Conservation (phyloP, 768 basidiomycete species). For the Stropharia rugosoannulata region DNA sequence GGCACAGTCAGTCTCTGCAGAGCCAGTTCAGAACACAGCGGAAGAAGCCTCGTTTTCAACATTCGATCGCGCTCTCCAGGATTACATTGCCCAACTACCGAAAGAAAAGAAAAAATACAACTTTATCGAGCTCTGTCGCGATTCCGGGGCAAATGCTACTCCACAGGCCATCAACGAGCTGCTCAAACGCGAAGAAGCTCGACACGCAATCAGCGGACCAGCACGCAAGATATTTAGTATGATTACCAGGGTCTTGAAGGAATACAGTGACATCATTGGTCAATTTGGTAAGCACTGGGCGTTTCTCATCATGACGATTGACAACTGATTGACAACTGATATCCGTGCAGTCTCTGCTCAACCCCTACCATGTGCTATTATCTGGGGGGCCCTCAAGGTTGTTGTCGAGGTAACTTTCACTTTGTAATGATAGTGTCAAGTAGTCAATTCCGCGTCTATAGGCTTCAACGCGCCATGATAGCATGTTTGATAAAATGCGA, state of each 20-base stretch:
- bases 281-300: not conserved
- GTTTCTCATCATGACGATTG: not conserved
- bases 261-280: not conserved
- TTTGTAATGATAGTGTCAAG: not conserved
- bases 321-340: too few species aligned
- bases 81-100: not conserved
- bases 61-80: not conserved
- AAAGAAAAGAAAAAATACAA: not conserved
- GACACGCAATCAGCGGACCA: not conserved
- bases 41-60: not conserved
- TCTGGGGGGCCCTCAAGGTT: not conserved
- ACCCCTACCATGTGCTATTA: not conserved
- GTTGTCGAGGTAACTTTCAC: not conserved
- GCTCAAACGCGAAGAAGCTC: not conserved
- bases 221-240: not conserved
- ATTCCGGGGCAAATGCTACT: not conserved
- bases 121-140: not conserved
- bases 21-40: too few species aligned
- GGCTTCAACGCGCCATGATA: not conserved
- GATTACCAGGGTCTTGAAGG: not conserved
- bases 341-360: not conserved
- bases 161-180: not conserved
- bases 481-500: not conserved
- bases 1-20: too few species aligned
- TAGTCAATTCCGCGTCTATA: not conserved